Base-by-base conservation (phyloP, 2,329 filamentous ascomycete species). In the Cryphonectria carpinicola region DNA sequence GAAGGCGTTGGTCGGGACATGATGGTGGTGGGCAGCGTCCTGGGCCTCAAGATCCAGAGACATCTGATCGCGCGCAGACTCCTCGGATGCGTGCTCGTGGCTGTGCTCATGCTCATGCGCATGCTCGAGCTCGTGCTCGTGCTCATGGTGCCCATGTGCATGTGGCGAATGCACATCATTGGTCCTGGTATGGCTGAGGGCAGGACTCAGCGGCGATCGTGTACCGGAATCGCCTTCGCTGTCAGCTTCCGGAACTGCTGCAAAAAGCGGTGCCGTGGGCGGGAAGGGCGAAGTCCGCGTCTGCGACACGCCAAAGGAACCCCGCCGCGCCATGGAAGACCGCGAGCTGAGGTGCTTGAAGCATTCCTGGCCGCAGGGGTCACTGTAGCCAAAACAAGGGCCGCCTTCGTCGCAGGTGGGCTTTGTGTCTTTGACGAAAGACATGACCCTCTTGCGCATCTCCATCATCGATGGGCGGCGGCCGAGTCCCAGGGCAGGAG, bases 1-100 rank as follows among this genome's bases (percentile, higher is more conserved):
- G 80, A 98, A 99, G 7, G 93, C 94, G 77, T 98, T 98, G 73
- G 93, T 91, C 0, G 95, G 93, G 3, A 98, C 95, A 79, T 99
- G 96, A 80, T 99, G 95, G 77, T 99, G 95, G 77, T 98, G 94
- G 4, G 69, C 65, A 17, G 43, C 62, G 14, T 72, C 71, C 72
- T 84, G 84, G 7, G 82, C 82, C 71, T 87, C 85, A 6, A 82
- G n/a, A 67, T 88, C 86, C 19, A 63, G 79, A 5, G 78, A 75
- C 65, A 74, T 74, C 39, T 78, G 76, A 28, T 75, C 68, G 35
- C 73, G 71, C 8, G 76, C 74, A n/a, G 75, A 73, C 35, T 61
- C 65, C 22, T 43, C 25, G 37, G 11, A 14, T 2, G 71, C 10
- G 72, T 72, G 25, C 8, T 71, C 37, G 22, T 73, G 61, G 37